Percentiles rank a stretch among this genome's conserved stretches.
Conservation (phyloP, 306 rosid species). For the Quercus cerris region DNA sequence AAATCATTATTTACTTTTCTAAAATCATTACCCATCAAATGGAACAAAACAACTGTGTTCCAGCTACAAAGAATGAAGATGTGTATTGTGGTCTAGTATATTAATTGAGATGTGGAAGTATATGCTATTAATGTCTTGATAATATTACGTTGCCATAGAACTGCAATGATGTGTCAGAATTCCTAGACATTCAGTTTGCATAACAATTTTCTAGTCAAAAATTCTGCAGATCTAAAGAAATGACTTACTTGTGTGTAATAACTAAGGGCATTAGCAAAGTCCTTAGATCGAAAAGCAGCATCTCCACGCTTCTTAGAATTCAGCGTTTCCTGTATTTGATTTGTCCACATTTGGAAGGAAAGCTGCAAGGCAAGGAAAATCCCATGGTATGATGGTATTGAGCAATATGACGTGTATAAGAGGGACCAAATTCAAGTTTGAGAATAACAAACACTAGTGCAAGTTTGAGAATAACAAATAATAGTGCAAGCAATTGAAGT, state of each 20-base stretch:
- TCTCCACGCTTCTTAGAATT: slow-evolving; percentile 91
- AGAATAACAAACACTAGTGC: slow-evolving; percentile 1
- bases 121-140: background rate
- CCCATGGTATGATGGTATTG: background rate
- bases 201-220: no score
- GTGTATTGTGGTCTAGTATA: background rate
- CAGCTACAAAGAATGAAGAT: background rate
- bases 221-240: slow-evolving; percentile 11
- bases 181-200: slow-evolving; percentile 8
- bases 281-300: slow-evolving; percentile 78
- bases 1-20: background rate
- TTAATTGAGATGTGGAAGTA: background rate
- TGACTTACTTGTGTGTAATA: slow-evolving; percentile 80
- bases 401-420: background rate
- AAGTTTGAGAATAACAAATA: slow-evolving; percentile 5
- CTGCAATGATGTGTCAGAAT: background rate
- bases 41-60: background rate
- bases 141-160: background rate
- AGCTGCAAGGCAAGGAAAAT: slow-evolving; percentile 54
- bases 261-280: slow-evolving; percentile 64
- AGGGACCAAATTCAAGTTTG: slow-evolving; percentile 2
- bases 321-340: slow-evolving; percentile 91
- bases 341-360: slow-evolving; percentile 98
- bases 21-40: background rate
- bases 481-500: background rate